Conservation (phyloP, 164 flowering plant species). For the Nelumbo lutea region DNA sequence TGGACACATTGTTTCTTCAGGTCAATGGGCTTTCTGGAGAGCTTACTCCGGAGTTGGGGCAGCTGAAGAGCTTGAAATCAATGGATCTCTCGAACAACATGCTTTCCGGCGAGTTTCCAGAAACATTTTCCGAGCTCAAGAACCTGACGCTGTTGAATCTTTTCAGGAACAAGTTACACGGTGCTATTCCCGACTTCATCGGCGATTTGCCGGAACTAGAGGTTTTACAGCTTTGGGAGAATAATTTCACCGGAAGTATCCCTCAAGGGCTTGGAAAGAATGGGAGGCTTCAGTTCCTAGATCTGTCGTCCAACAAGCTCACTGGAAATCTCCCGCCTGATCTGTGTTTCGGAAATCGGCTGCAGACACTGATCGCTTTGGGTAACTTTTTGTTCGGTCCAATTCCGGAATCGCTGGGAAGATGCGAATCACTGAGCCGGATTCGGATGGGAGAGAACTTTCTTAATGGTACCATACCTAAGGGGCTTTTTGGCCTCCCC, state of each 20-base stretch:
- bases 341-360: slow-evolving; percentile 59
- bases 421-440: slow-evolving; percentile 59
- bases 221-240: slow-evolving; percentile 95
- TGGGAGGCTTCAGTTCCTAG: slow-evolving; percentile 55
- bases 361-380: slow-evolving; percentile 68
- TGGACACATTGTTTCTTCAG: slow-evolving; percentile 81
- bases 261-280: slow-evolving; percentile 66
- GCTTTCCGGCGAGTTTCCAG: slow-evolving; percentile 75
- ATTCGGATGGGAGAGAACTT: slow-evolving; percentile 87
- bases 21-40: slow-evolving; percentile 71
- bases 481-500: slow-evolving; percentile 68
- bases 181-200: slow-evolving; percentile 76
- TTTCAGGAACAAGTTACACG: slow-evolving; percentile 82
- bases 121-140: slow-evolving; percentile 43
- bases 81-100: slow-evolving; percentile 87
- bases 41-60: slow-evolving; percentile 61
- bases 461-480: slow-evolving; percentile 82
- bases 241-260: slow-evolving; percentile 82
- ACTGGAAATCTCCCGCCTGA: slow-evolving; percentile 73
- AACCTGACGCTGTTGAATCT: slow-evolving; percentile 80
- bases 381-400: slow-evolving; percentile 79
- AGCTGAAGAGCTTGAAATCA: slow-evolving; percentile 67
- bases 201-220: slow-evolving; percentile 74
- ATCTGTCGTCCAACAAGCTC: slow-evolving; percentile 77
- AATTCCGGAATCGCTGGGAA: slow-evolving; percentile 75